Percentiles rank a stretch among this genome's conserved stretches.
Conservation (phyloP, 768 basidiomycete genomes). For the Trametopsis cervina region DNA sequence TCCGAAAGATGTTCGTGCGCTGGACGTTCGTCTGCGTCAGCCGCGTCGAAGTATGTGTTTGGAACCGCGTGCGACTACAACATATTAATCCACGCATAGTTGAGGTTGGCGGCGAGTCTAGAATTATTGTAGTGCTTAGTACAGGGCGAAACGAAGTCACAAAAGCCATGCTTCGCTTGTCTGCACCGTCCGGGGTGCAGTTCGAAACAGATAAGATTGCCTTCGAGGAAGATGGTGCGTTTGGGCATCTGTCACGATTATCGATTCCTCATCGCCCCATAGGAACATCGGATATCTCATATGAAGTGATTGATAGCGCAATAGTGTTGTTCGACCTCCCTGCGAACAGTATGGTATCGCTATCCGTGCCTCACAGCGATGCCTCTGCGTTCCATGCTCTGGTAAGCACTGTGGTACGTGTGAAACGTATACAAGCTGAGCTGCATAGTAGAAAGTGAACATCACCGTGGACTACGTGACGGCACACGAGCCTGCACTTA, state of each 20-base stretch:
- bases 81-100: too few relatives aligned
- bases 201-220: slow-evolving; percentile 38
- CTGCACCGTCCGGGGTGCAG: slow-evolving; percentile 45
- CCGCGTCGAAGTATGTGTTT: slow-evolving; percentile 31
- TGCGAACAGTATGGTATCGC: slow-evolving; percentile 35
- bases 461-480: slow-evolving; percentile 67
- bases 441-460: slow-evolving; percentile 54
- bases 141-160: slow-evolving; percentile 65
- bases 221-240: slow-evolving; percentile 30
- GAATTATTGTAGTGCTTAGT: slow-evolving; percentile 47
- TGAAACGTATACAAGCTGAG: background rate
- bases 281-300: background rate
- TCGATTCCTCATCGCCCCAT: background rate
- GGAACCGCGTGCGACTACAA: too few relatives aligned
- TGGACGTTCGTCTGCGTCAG: slow-evolving; percentile 58
- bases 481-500: slow-evolving; percentile 39
- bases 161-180: slow-evolving; percentile 45
- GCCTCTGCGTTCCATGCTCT: slow-evolving; percentile 52
- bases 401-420: slow-evolving; percentile 32
- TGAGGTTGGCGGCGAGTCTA: slow-evolving; percentile 53
- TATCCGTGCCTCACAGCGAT: slow-evolving; percentile 63
- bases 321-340: slow-evolving; percentile 44
- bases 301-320: slow-evolving; percentile 35
- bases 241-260: background rate
- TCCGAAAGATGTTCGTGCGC: slow-evolving; percentile 51